Evolutionary conservation across 2,329 filamentous ascomycete genomes (phyloP).

Genomic region (Ascochyta koolunga): DNA sequence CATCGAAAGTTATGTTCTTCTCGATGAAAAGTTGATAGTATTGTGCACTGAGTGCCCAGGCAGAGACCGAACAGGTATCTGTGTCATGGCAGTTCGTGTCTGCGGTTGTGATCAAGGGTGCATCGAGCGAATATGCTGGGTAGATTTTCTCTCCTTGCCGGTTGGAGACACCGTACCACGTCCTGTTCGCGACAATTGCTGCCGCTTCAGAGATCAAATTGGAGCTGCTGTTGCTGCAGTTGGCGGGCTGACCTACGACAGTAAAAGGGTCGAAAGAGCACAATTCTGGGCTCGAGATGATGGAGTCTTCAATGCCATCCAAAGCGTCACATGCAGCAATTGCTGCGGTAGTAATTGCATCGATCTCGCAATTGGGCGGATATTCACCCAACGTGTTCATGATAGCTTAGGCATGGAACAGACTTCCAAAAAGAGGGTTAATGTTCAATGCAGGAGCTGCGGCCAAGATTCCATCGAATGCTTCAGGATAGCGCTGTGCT

Average conservation of each 20-base stretch:
- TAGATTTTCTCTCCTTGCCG: no score
- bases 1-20: no score
- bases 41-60: no score
- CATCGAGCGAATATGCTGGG: no score
- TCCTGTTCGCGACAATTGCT: conserved; percentile 18
- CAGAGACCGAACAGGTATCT: no score
- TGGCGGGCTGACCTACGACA: conserved; percentile 10
- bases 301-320: conserved; percentile 36
- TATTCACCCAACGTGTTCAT: conserved; percentile 35
- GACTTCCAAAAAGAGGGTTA: no score
- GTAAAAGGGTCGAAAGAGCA: conserved; percentile 14
- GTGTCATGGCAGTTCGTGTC: no score
- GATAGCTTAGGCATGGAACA: conserved; percentile 35
- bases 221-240: conserved; percentile 7
- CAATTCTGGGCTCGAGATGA: conserved; percentile 33
- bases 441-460: conserved; percentile 49
- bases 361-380: conserved; percentile 16
- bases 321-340: conserved; percentile 25
- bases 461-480: conserved; percentile 49
- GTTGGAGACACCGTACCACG: no score
- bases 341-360: conserved; percentile 15
- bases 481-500: conserved; percentile 36
- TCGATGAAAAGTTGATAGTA: no score
- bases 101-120: no score
- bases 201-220: conserved; percentile 12